phyloP scores from a whole-genome alignment of 2,329 filamentous ascomycete genomes.

The Fusarium multiceps region DNA sequence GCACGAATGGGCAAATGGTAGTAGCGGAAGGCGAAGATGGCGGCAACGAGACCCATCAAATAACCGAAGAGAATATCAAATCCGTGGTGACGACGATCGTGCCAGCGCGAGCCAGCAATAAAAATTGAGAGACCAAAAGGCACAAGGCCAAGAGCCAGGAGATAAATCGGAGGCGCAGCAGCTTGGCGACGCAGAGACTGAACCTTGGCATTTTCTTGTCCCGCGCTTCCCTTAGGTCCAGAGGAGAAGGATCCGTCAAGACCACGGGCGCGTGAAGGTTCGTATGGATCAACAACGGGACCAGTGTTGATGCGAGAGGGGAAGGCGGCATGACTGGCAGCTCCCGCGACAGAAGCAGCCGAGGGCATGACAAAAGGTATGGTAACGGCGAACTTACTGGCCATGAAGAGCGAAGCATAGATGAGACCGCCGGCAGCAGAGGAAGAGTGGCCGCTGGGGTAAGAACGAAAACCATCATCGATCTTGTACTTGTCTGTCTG shows the following conservation, averaged over 20 bases:
- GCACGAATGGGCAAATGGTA: conserved; percentile 81
- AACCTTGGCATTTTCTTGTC: conserved; percentile 49
- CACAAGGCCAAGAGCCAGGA: conserved; percentile 75
- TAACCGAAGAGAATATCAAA: conserved; percentile 93
- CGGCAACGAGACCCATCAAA: conserved; percentile 76
- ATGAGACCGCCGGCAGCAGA: conserved; percentile 82
- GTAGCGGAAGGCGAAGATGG: conserved; percentile 82
- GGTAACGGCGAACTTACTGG: conserved; percentile 81
- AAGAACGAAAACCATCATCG: conserved; percentile 86
- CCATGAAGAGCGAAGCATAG: conserved; percentile 88
- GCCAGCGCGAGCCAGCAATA: conserved; percentile 87
- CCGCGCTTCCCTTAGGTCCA: conserved; percentile 42
- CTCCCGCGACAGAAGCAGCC: conserved; percentile 58
- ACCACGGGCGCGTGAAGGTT: conserved; percentile 42
- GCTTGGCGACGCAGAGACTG: conserved; percentile 71
- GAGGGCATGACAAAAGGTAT: conserved; percentile 73
- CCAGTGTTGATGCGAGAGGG: conserved; percentile 70
- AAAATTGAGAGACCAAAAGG: conserved; percentile 82
- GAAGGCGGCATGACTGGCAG: conserved; percentile 74
- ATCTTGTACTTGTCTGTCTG: conserved; percentile 70
- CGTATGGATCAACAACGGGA: conserved; percentile 53
- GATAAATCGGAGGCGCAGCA: conserved; percentile 84
- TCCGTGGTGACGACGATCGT: conserved; percentile 89
- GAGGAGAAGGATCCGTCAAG: conserved; percentile 37
- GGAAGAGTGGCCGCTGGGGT: conserved; percentile 67